Base-by-base conservation (phyloP, 331 rosid species). In the Rosa hybrid region DNA sequence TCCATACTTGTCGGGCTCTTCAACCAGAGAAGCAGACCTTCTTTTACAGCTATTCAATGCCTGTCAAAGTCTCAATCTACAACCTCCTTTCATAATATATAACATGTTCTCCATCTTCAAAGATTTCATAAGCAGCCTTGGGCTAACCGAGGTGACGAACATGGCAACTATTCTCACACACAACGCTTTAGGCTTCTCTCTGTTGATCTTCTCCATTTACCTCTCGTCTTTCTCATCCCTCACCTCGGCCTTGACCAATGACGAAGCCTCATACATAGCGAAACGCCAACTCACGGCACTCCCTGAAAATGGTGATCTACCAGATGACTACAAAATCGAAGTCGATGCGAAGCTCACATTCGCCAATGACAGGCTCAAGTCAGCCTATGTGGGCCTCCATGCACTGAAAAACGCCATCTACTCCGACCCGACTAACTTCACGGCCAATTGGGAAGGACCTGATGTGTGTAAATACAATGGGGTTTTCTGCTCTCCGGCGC, bases 401-500 rank as follows among this genome's bases (percentile, higher is more conserved):
- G 91, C 97, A 44, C 82, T 81, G 85, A 90, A 90, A 62, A 25
- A 68, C 1, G 87, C 86, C 12, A 88, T 92, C 21, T 74, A 81
- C 64, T 92, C 97, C 20, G 94, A 92, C 25, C 94, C 93, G 18
- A 60, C 38, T 0, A 86, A 89, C 64, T 79, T 72, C 75, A 88
- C 92, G 0, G 74, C 77, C 12, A 82, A 90, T 6, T 92, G 97
- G 97, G 88, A 71, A 39, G 94, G 94, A 5, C 67, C 68, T 1
- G 73, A 92, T 78, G 94, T 90, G 74, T 92, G 94, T 67, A 81
- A 87, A n/a, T 92, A 92, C 80, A 87, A 80, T 17, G 97, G 97
- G 12, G 88, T 92, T 21, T 89, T 72, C 71, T 92, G 94, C 60
- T 84, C 90, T 18, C 85, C 83, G 0, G 89, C 94, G 7, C 80